Percentiles rank a stretch among this genome's conserved stretches.
Evolutionary conservation across 2,329 filamentous ascomycete species (phyloP).

Genomic region (Myotisia sp.): DNA sequence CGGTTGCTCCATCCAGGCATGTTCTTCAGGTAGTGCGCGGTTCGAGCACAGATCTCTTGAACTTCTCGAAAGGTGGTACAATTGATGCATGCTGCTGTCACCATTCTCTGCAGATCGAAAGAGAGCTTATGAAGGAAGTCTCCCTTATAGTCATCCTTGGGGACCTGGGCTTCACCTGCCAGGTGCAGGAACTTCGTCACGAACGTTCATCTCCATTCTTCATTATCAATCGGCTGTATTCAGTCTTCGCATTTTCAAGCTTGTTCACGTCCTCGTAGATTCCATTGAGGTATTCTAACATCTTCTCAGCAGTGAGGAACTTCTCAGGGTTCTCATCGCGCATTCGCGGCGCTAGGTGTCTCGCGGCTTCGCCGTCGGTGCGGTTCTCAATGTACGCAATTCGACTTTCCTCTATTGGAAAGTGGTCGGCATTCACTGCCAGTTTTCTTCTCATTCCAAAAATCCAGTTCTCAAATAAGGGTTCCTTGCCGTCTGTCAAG

Average conservation of each 20-base stretch:
- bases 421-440: not conserved
- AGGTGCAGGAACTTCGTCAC: conserved; percentile 2
- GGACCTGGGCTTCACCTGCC: not conserved
- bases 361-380: not conserved
- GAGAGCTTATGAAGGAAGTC: conserved; percentile 1
- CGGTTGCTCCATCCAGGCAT: not conserved
- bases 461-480: no score
- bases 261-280: conserved; percentile 2
- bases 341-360: not conserved
- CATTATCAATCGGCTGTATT: not conserved
- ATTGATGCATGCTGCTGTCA: not conserved
- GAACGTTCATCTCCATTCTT: not conserved
- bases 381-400: conserved; percentile 1
- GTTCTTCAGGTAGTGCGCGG: not conserved
- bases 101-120: no score
- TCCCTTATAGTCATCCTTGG: not conserved
- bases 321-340: not conserved
- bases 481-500: not conserved
- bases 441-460: not conserved
- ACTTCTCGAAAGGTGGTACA: not conserved
- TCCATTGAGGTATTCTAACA: not conserved
- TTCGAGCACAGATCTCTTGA: not conserved
- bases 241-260: not conserved
- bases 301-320: not conserved
- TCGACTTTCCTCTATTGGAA: not conserved